These are phyloP conservation scores for Aulographum hederae DNA, from an alignment of 2,329 filamentous ascomycete species.

Conservation along the genomic window DNA sequence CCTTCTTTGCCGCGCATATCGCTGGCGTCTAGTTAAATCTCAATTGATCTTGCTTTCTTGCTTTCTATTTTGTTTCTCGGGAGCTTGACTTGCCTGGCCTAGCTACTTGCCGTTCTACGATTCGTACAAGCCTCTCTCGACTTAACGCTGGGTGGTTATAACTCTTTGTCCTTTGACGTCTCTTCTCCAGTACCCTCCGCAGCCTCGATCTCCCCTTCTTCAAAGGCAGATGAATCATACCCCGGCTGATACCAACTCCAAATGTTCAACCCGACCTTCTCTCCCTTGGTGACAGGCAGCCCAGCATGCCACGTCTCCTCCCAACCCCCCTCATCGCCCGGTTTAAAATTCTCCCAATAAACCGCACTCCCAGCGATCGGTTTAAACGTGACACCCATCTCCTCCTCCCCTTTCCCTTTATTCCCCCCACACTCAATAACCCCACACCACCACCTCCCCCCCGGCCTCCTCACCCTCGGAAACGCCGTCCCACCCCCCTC, in stretches of 20 bases:
- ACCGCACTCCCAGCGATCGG: constrained; percentile 39
- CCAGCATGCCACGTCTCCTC: constrained; percentile 43
- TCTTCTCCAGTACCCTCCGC: no score
- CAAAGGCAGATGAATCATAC: no score
- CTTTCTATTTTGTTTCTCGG: no score
- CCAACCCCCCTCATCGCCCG: constrained; percentile 35
- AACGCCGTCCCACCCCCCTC: constrained; percentile 43
- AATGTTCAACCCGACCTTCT: constrained; percentile 44
- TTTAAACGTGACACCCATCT: constrained; percentile 36
- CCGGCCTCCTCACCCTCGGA: constrained; percentile 28
- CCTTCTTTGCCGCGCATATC: no score
- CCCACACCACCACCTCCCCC: constrained; percentile 30
- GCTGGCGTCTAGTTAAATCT: no score
- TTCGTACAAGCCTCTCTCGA: no score
- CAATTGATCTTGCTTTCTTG: no score
- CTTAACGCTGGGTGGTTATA: no score
- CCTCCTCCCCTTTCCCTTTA: constrained; percentile 8
- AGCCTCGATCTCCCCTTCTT: no score
- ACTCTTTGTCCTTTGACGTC: no score
- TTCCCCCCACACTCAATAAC: constrained; percentile 33
- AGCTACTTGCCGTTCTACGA: no score
- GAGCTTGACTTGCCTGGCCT: no score
- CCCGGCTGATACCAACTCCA: constrained; percentile 41
- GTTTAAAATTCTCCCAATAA: constrained; percentile 43
- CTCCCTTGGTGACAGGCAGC: constrained; percentile 34